Conservation (phyloP, 495 filamentous ascomycete genomes). For the Neurospora sublineolata region DNA sequence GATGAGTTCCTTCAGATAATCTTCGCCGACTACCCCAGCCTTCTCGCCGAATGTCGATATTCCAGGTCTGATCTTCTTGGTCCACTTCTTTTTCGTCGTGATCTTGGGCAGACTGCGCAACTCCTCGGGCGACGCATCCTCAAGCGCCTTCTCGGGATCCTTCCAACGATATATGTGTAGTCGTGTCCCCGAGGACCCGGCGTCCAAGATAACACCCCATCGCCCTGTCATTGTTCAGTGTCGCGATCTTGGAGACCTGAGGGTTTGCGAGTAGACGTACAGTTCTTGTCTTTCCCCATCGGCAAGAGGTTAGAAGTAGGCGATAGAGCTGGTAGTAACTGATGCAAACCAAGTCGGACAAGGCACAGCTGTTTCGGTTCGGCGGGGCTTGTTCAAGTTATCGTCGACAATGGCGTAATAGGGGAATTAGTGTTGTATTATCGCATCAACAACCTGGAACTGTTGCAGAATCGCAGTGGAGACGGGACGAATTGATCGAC, state of each 20-base stretch:
- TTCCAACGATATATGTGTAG: slow-evolving; percentile 90
- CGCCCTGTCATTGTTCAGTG: slow-evolving; percentile 27
- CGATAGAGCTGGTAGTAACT: background rate
- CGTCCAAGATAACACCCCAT: slow-evolving; percentile 52
- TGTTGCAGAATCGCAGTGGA: background rate
- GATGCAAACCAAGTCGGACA: background rate
- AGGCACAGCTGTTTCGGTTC: background rate
- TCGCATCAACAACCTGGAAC: background rate
- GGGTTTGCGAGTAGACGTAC: slow-evolving; percentile 2
- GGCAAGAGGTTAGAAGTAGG: background rate
- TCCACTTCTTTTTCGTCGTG: slow-evolving; percentile 75
- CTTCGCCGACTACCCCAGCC: slow-evolving; percentile 63
- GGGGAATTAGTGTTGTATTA: background rate
- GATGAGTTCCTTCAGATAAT: slow-evolving; percentile 68
- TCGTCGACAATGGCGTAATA: background rate
- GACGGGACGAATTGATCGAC: background rate
- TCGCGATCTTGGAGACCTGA: background rate
- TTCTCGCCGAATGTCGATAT: slow-evolving; percentile 80
- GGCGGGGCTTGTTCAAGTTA: background rate
- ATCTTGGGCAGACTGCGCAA: slow-evolving; percentile 65
- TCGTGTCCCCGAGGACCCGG: slow-evolving; percentile 69
- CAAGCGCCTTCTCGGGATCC: slow-evolving; percentile 55
- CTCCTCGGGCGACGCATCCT: slow-evolving; percentile 46
- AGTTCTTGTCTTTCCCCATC: slow-evolving; percentile 15
- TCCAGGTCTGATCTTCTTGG: slow-evolving; percentile 85